Evolutionary conservation across 2,329 filamentous ascomycete species (phyloP).

Genomic region (Botryotinia convoluta): DNA sequence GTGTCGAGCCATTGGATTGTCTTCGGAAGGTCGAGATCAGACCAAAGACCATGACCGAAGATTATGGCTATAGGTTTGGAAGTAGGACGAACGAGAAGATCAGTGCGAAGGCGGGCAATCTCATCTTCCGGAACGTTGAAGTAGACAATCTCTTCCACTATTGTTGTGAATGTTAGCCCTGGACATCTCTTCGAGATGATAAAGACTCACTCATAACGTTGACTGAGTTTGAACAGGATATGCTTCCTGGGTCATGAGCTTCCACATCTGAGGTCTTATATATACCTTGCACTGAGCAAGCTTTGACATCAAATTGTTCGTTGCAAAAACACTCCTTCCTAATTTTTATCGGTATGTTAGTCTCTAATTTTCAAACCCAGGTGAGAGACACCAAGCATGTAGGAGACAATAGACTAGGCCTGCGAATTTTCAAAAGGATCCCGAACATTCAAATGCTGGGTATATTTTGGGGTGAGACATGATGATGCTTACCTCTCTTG

Average conservation of each 20-base stretch:
- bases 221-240: slow-evolving; percentile 42
- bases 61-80: slow-evolving; percentile 42
- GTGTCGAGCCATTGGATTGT: slow-evolving; percentile 44
- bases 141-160: slow-evolving; percentile 44
- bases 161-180: background rate
- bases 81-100: slow-evolving; percentile 35
- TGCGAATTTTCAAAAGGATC: rapidly evolving
- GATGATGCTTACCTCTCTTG: slow-evolving; percentile 39
- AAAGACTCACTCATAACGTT: slow-evolving; percentile 40
- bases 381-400: background rate
- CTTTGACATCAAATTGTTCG: slow-evolving; percentile 48
- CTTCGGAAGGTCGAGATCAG: slow-evolving; percentile 44
- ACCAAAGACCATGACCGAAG: slow-evolving; percentile 49
- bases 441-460: no score
- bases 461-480: background rate
- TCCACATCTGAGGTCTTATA: slow-evolving; percentile 47
- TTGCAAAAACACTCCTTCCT: slow-evolving; percentile 48
- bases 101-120: slow-evolving; percentile 40
- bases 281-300: slow-evolving; percentile 50
- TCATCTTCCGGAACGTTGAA: slow-evolving; percentile 45
- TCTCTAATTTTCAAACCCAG: no score
- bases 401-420: no score
- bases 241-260: slow-evolving; percentile 43
- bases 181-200: rapidly evolving
- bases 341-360: background rate